Conservation (phyloP, 306 rosid species). For the Malus fusca region DNA sequence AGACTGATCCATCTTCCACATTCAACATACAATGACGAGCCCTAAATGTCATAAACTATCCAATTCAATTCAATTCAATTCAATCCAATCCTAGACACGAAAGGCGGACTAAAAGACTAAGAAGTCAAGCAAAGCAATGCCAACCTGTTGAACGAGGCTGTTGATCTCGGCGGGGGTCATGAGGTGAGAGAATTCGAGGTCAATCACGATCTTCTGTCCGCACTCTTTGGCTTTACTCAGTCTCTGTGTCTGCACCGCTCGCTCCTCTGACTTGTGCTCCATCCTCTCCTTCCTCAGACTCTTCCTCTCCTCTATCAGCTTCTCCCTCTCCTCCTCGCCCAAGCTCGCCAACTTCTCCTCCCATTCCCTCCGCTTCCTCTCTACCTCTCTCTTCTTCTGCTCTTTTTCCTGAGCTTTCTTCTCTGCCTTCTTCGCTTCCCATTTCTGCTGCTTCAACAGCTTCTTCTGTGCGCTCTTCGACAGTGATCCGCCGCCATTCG, state of each 20-base stretch:
- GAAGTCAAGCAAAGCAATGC: background rate
- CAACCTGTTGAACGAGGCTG: conserved; percentile 88
- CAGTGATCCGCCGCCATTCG: background rate
- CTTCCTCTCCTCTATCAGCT: conserved; percentile 58
- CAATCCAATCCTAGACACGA: too few species aligned
- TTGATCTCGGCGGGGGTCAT: conserved; percentile 68
- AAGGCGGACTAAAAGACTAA: background rate
- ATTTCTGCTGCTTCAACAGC: conserved; percentile 55
- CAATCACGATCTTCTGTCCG: conserved; percentile 76
- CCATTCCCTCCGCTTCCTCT: conserved; percentile 85
- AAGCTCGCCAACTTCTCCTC: conserved; percentile 48
- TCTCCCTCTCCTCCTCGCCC: conserved; percentile 55
- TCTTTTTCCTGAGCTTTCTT: conserved; percentile 68
- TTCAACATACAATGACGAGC: too few species aligned
- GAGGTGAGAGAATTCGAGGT: conserved; percentile 69
- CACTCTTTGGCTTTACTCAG: conserved; percentile 34
- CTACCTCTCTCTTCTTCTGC: conserved; percentile 45
- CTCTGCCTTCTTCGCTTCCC: conserved; percentile 72
- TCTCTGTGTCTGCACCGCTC: conserved; percentile 44
- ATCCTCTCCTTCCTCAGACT: conserved; percentile 69
- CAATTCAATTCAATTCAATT: too few species aligned
- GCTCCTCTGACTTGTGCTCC: conserved; percentile 60
- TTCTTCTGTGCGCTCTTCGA: conserved; percentile 81
- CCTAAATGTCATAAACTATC: too few species aligned
- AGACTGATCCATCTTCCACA: too few species aligned